Evolutionary conservation across 208 protist genomes (phyloP).

Genomic region (Trypanosoma vivax): DNA sequence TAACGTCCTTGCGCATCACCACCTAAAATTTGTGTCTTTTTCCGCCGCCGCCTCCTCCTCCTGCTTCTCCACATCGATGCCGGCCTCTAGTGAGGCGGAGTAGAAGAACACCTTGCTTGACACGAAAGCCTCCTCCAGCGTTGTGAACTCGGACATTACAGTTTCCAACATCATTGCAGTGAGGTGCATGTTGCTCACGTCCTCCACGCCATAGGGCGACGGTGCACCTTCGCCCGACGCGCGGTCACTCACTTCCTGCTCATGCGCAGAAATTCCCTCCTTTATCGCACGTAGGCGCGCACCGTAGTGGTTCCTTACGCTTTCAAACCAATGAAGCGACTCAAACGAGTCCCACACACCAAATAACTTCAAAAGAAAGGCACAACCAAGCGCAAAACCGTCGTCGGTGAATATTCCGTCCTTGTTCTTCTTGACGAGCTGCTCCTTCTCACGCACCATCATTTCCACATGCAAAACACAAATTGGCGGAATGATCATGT

Average conservation of each 20-base stretch:
- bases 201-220: conserved; percentile 18
- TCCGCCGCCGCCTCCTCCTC: conserved; percentile 13
- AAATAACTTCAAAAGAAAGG: conserved; percentile 94
- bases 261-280: conserved; percentile 23
- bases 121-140: conserved; percentile 62
- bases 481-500: conserved; percentile 94
- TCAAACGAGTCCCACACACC: conserved; percentile 89
- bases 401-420: conserved; percentile 94
- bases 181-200: conserved; percentile 63
- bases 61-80: not conserved
- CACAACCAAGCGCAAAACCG: conserved; percentile 95
- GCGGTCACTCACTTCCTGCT: conserved; percentile 6
- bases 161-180: conserved; percentile 52
- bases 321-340: conserved; percentile 95
- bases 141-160: conserved; percentile 42
- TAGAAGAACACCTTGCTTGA: conserved; percentile 64
- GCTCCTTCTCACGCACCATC: conserved; percentile 93
- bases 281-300: conserved; percentile 19
- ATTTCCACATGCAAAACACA: conserved; percentile 91
- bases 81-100: conserved; percentile 4
- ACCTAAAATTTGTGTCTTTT: conserved; percentile 13
- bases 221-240: conserved; percentile 1
- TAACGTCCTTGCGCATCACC: not conserved
- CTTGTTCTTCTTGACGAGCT: conserved; percentile 86
- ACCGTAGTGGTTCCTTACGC: conserved; percentile 29